These are phyloP conservation scores for Fusarium tanahbumbuense DNA, from an alignment of 2,329 filamentous ascomycete species.

Conservation along the genomic window DNA sequence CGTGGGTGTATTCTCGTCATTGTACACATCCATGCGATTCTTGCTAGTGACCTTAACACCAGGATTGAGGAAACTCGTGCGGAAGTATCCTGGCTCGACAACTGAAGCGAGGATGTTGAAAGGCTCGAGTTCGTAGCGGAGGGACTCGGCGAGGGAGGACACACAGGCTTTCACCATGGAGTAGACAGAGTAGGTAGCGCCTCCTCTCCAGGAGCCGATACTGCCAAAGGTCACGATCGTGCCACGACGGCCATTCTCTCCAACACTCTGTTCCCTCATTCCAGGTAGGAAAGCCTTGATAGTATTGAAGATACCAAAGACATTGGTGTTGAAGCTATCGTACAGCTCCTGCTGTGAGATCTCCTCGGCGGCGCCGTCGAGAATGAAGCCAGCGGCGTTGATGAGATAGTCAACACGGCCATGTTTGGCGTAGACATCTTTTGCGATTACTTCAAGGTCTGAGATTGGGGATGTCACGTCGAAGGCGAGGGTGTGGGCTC, in stretches of 20 bases:
- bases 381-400: conserved; percentile 60
- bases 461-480: conserved; percentile 58
- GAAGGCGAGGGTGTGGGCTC: conserved; percentile 58
- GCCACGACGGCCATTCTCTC: conserved; percentile 40
- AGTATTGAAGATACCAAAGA: conserved; percentile 63
- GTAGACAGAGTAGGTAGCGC: conserved; percentile 54
- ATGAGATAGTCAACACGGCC: conserved; percentile 61
- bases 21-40: conserved; percentile 51
- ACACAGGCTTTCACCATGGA: conserved; percentile 60
- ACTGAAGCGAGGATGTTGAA: conserved; percentile 58
- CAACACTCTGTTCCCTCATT: conserved; percentile 54
- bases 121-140: conserved; percentile 57
- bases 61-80: conserved; percentile 60
- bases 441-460: conserved; percentile 52
- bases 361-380: conserved; percentile 58
- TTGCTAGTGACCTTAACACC: conserved; percentile 45
- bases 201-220: conserved; percentile 57
- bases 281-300: conserved; percentile 61
- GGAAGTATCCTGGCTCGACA: conserved; percentile 66
- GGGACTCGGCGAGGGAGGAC: conserved; percentile 58
- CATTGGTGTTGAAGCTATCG: conserved; percentile 62
- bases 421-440: conserved; percentile 48
- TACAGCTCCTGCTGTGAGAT: conserved; percentile 52
- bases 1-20: conserved; percentile 47
- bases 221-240: conserved; percentile 60